These are phyloP conservation scores for Pseudogymnoascus sp. DNA, from an alignment of 2,329 filamentous ascomycete genomes.

Conservation along the genomic window DNA sequence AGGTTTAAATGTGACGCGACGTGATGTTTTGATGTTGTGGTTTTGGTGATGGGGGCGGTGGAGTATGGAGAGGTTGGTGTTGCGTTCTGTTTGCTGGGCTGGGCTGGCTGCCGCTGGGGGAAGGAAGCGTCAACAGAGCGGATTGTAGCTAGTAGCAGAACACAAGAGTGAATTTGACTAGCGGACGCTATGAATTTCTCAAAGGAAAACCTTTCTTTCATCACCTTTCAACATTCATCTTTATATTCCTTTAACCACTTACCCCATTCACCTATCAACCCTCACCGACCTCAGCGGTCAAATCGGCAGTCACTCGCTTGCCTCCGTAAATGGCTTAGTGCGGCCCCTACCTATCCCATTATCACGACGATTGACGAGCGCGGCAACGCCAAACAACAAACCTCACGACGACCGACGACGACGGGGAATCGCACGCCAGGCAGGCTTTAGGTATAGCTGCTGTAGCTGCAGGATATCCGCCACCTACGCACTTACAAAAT, in stretches of 20 bases:
- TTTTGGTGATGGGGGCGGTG: conserved; percentile 5
- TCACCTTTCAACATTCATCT: background rate
- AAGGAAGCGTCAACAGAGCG: conserved; percentile 3
- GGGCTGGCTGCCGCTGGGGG: background rate
- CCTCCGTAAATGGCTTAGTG: conserved; percentile 4
- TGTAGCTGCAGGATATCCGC: background rate
- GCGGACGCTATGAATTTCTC: background rate
- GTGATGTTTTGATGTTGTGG: conserved; percentile 8
- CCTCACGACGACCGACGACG: background rate
- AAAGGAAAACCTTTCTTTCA: background rate
- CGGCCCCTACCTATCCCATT: conserved; percentile 7
- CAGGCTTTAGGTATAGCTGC: conserved; percentile 3
- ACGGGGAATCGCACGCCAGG: conserved; percentile 2
- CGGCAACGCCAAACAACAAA: background rate
- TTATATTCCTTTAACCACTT: background rate
- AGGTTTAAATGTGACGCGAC: background rate
- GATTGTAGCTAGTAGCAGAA: background rate
- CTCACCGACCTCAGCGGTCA: conserved; percentile 7
- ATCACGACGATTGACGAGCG: conserved; percentile 9
- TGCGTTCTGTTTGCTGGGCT: conserved; percentile 6
- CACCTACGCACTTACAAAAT: background rate
- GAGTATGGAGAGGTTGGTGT: conserved; percentile 1
- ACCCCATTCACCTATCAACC: background rate
- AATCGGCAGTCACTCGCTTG: background rate
- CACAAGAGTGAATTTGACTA: background rate